These are phyloP conservation scores for Cryoendolithus antarcticus DNA, from an alignment of 2,329 filamentous ascomycete genomes.

Conservation along the genomic window DNA sequence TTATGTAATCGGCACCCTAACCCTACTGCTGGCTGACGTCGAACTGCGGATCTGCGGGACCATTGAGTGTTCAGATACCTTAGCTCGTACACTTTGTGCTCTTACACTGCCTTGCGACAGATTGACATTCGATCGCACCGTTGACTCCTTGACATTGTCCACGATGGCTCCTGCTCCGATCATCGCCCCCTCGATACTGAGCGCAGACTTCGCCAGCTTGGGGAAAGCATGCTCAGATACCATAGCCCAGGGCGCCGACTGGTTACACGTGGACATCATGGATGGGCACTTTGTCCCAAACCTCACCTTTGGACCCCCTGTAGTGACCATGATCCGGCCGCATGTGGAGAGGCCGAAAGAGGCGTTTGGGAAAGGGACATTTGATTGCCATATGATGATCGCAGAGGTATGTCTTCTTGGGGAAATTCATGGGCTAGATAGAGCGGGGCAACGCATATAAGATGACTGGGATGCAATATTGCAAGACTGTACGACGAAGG, in stretches of 20 bases:
- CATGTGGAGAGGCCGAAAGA: constrained; percentile 66
- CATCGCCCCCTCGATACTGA: constrained; percentile 95
- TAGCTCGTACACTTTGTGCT: no score
- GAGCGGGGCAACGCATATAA: no score
- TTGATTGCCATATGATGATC: constrained; percentile 99
- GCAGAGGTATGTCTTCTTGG: constrained; percentile 55
- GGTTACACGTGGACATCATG: constrained; percentile 95
- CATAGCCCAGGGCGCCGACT: constrained; percentile 78
- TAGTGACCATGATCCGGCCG: constrained; percentile 83
- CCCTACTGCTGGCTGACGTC: no score
- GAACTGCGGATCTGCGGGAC: no score
- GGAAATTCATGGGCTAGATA: background rate
- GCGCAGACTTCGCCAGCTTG: constrained; percentile 84
- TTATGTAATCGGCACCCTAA: no score
- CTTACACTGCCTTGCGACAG: no score
- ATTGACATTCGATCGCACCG: no score
- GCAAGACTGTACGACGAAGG: no score
- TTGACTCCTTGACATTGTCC: constrained; percentile 3
- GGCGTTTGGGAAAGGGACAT: constrained; percentile 70
- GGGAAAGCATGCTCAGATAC: constrained; percentile 77
- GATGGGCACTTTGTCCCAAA: constrained; percentile 98
- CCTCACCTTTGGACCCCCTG: constrained; percentile 89
- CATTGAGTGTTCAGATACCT: no score
- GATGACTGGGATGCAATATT: no score
- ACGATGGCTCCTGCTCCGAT: constrained; percentile 82